Conservation (phyloP, 257 asterid species). For the Handroanthus guayacan region DNA sequence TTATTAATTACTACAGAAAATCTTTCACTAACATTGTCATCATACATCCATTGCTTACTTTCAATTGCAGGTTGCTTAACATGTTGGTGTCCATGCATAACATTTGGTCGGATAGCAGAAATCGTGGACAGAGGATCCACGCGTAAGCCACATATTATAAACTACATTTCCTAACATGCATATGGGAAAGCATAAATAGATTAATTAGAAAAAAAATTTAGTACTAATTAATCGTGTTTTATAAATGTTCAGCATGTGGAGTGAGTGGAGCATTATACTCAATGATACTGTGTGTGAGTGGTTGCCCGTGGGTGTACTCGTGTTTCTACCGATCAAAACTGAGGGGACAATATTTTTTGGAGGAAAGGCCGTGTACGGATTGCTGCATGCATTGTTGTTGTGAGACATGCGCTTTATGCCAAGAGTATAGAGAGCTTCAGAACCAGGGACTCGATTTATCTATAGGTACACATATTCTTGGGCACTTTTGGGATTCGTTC, state of each 20-base stretch:
- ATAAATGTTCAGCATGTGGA: conserved; percentile 57
- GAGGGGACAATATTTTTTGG: conserved; percentile 59
- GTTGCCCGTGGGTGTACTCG: conserved; percentile 63
- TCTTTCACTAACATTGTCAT: background rate
- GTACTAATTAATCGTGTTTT: background rate
- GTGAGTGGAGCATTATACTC: conserved; percentile 61
- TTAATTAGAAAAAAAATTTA: background rate
- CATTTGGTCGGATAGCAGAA: conserved; percentile 79
- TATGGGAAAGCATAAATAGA: background rate
- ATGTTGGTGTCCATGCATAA: conserved; percentile 72
- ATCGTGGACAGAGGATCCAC: conserved; percentile 69
- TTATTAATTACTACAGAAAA: background rate
- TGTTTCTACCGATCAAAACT: conserved; percentile 71
- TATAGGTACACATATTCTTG: conserved; percentile 41
- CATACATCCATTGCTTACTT: too few species aligned
- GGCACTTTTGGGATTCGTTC: background rate
- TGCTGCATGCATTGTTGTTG: conserved; percentile 65
- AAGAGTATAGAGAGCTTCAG: conserved; percentile 64
- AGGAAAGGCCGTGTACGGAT: conserved; percentile 64
- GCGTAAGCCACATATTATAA: conserved; percentile 42
- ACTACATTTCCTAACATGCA: too few species aligned
- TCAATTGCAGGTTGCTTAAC: conserved; percentile 62
- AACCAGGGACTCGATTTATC: conserved; percentile 56
- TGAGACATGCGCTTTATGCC: conserved; percentile 64
- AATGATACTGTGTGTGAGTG: conserved; percentile 50